phyloP scores from a whole-genome alignment of 805 yeast species.

The Danielia reshetovae region DNA sequence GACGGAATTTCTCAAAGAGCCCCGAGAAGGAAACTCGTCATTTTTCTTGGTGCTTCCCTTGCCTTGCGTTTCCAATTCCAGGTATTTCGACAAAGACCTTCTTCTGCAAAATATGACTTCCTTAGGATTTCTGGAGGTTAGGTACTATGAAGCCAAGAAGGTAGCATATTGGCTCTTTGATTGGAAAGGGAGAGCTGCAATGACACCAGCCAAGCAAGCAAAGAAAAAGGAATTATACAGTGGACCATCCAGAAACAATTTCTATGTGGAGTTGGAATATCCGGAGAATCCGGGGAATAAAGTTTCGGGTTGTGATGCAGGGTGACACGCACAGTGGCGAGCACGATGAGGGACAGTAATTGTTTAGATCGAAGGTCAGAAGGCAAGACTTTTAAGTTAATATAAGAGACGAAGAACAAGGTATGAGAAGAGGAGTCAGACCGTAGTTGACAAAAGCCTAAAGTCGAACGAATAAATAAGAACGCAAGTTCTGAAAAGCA shows the following conservation, averaged over 20 bases:
- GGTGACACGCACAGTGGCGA: too few relatives aligned
- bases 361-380: too few relatives aligned
- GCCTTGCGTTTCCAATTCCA: slow-evolving; percentile 80
- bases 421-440: too few relatives aligned
- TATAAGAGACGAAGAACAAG: too few relatives aligned
- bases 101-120: slow-evolving; percentile 44
- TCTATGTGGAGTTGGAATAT: slow-evolving; percentile 49
- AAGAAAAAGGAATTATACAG: slow-evolving; percentile 49
- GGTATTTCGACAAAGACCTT: slow-evolving; percentile 57
- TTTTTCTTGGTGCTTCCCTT: slow-evolving; percentile 83
- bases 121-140: slow-evolving; percentile 54
- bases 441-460: too few relatives aligned
- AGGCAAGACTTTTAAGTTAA: too few relatives aligned
- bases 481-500: too few relatives aligned
- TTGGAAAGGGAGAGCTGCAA: slow-evolving; percentile 34
- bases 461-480: too few relatives aligned
- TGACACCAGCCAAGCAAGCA: slow-evolving; percentile 1
- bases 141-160: slow-evolving; percentile 60
- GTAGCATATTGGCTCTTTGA: slow-evolving; percentile 68
- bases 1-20: slow-evolving; percentile 47
- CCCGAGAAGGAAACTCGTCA: slow-evolving; percentile 14
- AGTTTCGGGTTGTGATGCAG: too few relatives aligned
- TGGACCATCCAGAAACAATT: slow-evolving; percentile 67
- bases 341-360: too few relatives aligned
- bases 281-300: too few relatives aligned